Evolutionary conservation across 805 yeast species (phyloP).

Genomic region (Cyberlindnera xishuangbannaensis): DNA sequence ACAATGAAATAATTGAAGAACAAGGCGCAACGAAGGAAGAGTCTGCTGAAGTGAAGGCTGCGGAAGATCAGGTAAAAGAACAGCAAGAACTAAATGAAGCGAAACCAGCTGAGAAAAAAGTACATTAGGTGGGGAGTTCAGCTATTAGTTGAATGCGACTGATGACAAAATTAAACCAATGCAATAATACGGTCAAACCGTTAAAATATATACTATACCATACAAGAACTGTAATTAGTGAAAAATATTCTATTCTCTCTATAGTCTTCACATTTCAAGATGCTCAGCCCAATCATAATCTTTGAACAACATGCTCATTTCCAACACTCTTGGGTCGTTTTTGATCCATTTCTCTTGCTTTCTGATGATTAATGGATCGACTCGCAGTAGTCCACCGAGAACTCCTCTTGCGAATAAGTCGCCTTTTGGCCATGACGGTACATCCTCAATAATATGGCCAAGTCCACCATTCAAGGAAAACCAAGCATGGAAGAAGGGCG

Average conservation of each 20-base stretch:
- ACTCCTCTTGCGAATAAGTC: constrained; percentile 41
- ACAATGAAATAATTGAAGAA: constrained; percentile 2
- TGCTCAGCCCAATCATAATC: constrained; percentile 1
- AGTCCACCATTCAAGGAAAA: constrained; percentile 39
- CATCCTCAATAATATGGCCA: constrained; percentile 44
- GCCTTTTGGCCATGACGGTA: constrained; percentile 37
- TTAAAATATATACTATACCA: too few species aligned
- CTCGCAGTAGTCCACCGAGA: constrained; percentile 39
- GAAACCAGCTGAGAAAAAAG: background rate
- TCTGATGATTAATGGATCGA: constrained; percentile 31
- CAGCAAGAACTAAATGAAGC: background rate
- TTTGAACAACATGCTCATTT: constrained; percentile 8
- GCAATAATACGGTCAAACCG: too few species aligned
- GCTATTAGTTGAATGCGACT: too few species aligned
- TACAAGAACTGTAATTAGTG: too few species aligned
- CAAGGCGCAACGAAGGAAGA: too few species aligned
- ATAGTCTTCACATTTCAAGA: background rate
- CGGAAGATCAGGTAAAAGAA: background rate
- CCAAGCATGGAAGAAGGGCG: constrained; percentile 50
- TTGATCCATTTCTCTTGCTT: constrained; percentile 26
- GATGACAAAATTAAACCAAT: too few species aligned
- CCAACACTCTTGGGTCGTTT: constrained; percentile 11
- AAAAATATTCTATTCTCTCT: too few species aligned
- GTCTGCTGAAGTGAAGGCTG: background rate
- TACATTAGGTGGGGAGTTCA: too few species aligned